Conservation (phyloP, 2,329 filamentous ascomycete genomes). For the Alternaria ethzedia region DNA sequence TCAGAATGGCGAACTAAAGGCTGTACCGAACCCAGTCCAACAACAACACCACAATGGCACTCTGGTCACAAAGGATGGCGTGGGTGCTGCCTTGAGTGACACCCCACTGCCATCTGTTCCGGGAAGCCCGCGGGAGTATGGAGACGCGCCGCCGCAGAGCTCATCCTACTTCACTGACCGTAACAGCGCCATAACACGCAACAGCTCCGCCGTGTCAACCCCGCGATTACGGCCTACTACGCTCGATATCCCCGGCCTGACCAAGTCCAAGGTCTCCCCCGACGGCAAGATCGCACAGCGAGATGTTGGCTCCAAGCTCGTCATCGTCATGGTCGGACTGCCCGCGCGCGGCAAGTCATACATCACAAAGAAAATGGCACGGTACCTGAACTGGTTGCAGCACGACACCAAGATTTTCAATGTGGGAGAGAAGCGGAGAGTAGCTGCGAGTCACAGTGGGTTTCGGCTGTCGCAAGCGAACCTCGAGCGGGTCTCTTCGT, state of each 20-base stretch:
- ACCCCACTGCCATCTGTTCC: constrained; percentile 69
- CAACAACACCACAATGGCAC: constrained; percentile 23
- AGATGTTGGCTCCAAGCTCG: constrained; percentile 94
- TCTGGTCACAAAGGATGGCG: constrained; percentile 47
- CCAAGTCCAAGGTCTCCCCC: constrained; percentile 91
- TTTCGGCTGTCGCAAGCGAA: constrained; percentile 47
- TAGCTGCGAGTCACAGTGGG: constrained; percentile 69
- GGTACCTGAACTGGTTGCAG: constrained; percentile 96
- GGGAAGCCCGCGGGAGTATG: constrained; percentile 67
- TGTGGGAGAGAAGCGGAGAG: constrained; percentile 86
- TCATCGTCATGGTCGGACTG: constrained; percentile 97
- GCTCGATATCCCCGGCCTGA: constrained; percentile 95
- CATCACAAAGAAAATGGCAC: constrained; percentile 96
- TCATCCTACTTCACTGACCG: constrained; percentile 25
- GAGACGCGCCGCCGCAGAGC: constrained; percentile 24
- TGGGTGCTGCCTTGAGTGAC: constrained; percentile 64
- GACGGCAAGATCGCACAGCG: constrained; percentile 92
- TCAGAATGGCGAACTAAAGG: constrained; percentile 40
- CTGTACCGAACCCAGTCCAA: constrained; percentile 20
- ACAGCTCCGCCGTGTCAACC: constrained; percentile 78
- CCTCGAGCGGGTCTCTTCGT: constrained; percentile 35
- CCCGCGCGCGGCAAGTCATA: constrained; percentile 97
- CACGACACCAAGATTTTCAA: constrained; percentile 98
- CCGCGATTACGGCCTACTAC: constrained; percentile 89
- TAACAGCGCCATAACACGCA: constrained; percentile 68